These are phyloP conservation scores for Lepidopterella palustris DNA, from an alignment of 495 filamentous ascomycete genomes.

Conservation along the genomic window DNA sequence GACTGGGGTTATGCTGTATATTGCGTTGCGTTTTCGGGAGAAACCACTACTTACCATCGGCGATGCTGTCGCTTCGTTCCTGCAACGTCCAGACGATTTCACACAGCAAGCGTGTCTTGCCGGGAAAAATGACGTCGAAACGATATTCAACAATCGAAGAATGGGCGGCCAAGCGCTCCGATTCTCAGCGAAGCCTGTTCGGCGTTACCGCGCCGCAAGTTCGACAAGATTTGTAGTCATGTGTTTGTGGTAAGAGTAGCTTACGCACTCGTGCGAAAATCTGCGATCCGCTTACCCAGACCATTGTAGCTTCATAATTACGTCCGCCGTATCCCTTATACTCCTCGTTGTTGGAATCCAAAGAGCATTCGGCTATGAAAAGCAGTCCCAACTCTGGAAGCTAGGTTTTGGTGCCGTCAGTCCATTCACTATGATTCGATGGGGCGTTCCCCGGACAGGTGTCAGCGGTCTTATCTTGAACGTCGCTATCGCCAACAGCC, in stretches of 20 bases:
- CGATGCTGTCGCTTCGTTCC: conserved; percentile 10
- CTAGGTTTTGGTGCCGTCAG: conserved; percentile 4
- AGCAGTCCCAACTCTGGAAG: background rate
- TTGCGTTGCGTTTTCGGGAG: background rate
- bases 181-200: no score
- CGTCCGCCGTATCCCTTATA: background rate
- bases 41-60: conserved; percentile 7
- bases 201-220: no score
- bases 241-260: no score
- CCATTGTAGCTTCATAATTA: background rate
- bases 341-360: background rate
- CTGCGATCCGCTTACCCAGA: no score
- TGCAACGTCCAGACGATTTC: background rate
- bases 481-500: conserved; percentile 7
- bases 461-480: background rate
- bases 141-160: no score
- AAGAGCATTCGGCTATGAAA: background rate
- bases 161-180: no score
- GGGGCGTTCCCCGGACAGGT: background rate
- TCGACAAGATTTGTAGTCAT: no score
- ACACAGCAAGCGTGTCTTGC: background rate
- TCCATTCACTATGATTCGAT: background rate
- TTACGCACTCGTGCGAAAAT: no score
- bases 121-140: background rate
- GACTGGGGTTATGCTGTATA: no score